Base-by-base conservation (phyloP, 805 yeast species). In the Candida saitoana region DNA sequence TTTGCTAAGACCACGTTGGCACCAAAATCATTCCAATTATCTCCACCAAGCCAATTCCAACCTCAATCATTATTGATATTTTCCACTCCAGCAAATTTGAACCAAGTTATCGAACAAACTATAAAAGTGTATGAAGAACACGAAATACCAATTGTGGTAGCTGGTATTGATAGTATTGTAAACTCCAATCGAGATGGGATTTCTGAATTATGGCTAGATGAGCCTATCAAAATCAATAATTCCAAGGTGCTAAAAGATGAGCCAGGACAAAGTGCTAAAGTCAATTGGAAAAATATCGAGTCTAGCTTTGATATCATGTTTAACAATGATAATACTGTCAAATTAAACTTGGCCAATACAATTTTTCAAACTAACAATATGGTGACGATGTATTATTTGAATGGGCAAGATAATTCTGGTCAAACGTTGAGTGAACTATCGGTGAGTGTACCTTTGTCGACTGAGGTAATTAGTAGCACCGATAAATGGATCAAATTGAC, bases 141-240 rank as follows among this genome's bases (percentile, higher is more conserved):
- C 12, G 45, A 51, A 5, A 31, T 69, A 15, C 73, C 68, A 49
- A 60, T 67, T 2, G 49, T 64, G 8, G 72, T 69, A 11, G 74
- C 72, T 0, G 73, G 72, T 1, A 56, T 68, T 3, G 74, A 70
- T 42, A 50, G 67, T 3, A 58, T 65, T 14, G 59, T 62, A 11
- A 52, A 54, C 36, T 61, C 66, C 2, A 47, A 46, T 8, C 44
- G 66, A 25, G 54, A 59, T 45, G 76, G 74, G 0, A 50, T 68
- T 2, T 56, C 67, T 7, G 70, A 64, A 48, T 48, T 70, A 44
- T 70, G 76, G 76, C 42, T 61, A 18, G 63, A 60, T 33, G 50
- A 56, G 6, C 43, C 47, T 15, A 42, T 62, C 18, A 35, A 38
- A 3, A 50, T 68, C 8, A 37, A 43, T 16, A 20, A 49, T 11